Evolutionary conservation across 192 early-diverging fungal species (phyloP).

Genomic region (Entomortierella chlamydospora): DNA sequence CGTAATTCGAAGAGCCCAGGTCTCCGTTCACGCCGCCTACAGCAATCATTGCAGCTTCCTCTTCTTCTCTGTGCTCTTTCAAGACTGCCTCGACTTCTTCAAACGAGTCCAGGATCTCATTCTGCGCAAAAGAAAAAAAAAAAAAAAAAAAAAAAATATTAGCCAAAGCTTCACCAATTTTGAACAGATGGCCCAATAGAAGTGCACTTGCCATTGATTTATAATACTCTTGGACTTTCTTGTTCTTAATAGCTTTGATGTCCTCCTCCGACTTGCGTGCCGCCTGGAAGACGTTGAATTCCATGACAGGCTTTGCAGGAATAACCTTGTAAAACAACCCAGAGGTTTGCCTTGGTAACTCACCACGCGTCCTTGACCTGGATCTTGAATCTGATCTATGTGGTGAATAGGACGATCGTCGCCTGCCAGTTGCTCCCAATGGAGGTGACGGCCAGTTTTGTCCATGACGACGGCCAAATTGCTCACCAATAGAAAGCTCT

Average conservation of each 20-base stretch:
- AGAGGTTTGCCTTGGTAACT: neutral
- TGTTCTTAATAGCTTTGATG: conserved; percentile 13
- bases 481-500: conserved; percentile 36
- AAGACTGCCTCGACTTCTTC: conserved; percentile 41
- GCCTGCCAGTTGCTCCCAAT: neutral
- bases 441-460: conserved; percentile 31
- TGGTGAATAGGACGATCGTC: conserved; percentile 12
- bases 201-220: conserved; percentile 8
- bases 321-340: conserved; percentile 21
- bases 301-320: conserved; percentile 21
- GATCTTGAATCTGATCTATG: conserved; percentile 19
- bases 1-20: neutral
- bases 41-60: conserved; percentile 4
- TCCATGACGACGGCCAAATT: conserved; percentile 46
- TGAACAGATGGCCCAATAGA: neutral
- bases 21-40: neutral
- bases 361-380: conserved; percentile 11
- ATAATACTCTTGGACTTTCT: conserved; percentile 34
- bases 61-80: conserved; percentile 30
- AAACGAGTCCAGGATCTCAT: conserved; percentile 33
- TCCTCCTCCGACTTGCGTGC: conserved; percentile 28
- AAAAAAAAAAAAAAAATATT: neutral
- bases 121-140: conserved; percentile 5
- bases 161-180: too few relatives aligned
- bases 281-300: conserved; percentile 15